A percentile compares a stretch with the other conserved stretches of the same genome.
Conservation (phyloP, 768 basidiomycete species). For the Lactarius sp. region DNA sequence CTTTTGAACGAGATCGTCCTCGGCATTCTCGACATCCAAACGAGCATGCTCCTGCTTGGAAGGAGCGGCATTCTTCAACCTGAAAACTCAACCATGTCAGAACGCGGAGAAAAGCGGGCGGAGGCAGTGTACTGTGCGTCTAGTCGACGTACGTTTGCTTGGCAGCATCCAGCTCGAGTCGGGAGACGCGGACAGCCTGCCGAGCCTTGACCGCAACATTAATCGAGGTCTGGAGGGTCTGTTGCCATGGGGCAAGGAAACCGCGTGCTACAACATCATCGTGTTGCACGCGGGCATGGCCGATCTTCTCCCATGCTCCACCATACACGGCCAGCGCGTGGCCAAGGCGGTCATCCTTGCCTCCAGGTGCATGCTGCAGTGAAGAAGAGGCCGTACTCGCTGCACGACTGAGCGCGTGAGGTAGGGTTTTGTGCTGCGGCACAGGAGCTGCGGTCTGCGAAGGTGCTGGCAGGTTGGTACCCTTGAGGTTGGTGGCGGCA, state of each 20-base stretch:
- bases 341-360: constrained; percentile 61
- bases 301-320: constrained; percentile 78
- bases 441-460: constrained; percentile 51
- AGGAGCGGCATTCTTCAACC: constrained; percentile 72
- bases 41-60: constrained; percentile 86
- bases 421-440: constrained; percentile 88
- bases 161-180: constrained; percentile 86
- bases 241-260: constrained; percentile 83
- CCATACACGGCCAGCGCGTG: constrained; percentile 77
- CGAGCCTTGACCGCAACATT: constrained; percentile 90
- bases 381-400: constrained; percentile 54
- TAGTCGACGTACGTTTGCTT: constrained; percentile 65
- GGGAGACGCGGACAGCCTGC: constrained; percentile 70
- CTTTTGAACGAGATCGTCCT: constrained; percentile 95
- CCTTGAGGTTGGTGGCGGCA: constrained; percentile 83
- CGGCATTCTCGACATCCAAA: constrained; percentile 88
- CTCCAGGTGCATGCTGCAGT: constrained; percentile 41
- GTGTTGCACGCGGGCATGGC: constrained; percentile 73
- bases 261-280: constrained; percentile 61
- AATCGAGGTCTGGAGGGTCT: constrained; percentile 78
- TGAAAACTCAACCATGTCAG: constrained; percentile 31
- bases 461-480: constrained; percentile 79
- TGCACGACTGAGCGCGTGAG: constrained; percentile 87
- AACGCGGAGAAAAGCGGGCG: neutral
- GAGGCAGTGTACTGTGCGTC: neutral